A percentile compares a stretch with the other conserved stretches of the same genome.
Conservation (phyloP, 75 land plant species). For the Pinus albicaulis region DNA sequence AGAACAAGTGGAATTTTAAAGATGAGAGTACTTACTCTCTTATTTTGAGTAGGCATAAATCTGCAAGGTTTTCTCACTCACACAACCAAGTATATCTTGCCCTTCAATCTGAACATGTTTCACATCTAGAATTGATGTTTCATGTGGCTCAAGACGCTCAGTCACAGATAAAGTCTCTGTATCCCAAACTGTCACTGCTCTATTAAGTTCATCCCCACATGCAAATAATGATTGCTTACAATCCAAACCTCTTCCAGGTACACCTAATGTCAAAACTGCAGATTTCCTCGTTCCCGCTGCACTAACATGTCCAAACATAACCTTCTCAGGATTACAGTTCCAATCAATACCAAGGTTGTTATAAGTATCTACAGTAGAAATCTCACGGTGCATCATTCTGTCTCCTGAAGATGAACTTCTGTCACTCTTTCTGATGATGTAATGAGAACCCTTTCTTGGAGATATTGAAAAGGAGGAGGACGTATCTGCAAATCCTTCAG, state of each 20-base stretch:
- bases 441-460: conserved; percentile 44
- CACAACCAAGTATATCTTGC: conserved; percentile 52
- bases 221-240: conserved; percentile 43
- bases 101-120: conserved; percentile 29
- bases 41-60: conserved; percentile 22
- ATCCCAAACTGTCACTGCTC: conserved; percentile 51
- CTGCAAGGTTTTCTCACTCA: conserved; percentile 63
- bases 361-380: conserved; percentile 15
- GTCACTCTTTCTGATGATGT: conserved; percentile 22
- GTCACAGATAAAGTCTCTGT: conserved; percentile 30
- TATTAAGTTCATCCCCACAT: conserved; percentile 61
- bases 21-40: no score
- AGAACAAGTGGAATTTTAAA: no score
- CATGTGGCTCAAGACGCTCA: conserved; percentile 35
- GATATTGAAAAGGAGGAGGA: conserved; percentile 19
- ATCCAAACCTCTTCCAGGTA: conserved; percentile 4
- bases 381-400: neutral
- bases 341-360: neutral
- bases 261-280: conserved; percentile 29
- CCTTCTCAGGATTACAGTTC: conserved; percentile 17
- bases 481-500: conserved; percentile 7
- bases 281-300: conserved; percentile 64
- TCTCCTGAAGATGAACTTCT: conserved; percentile 3
- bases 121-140: conserved; percentile 61
- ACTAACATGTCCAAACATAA: conserved; percentile 42